Conservation (phyloP, 2,329 filamentous ascomycete species). For the Westerdykella ornata region DNA sequence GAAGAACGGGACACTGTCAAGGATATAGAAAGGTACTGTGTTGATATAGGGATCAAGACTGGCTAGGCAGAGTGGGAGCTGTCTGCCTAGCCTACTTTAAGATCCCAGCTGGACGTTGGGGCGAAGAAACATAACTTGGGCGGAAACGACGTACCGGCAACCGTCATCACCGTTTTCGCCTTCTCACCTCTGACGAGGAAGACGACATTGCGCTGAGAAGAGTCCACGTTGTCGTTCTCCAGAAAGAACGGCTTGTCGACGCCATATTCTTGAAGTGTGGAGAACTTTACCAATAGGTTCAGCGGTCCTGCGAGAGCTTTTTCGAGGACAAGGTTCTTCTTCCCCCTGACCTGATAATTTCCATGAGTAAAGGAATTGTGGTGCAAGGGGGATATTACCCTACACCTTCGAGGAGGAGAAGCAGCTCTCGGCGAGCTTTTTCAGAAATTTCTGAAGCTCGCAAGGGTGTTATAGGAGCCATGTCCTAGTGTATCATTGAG, state of each 20-base stretch:
- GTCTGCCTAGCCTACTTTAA: slow-evolving; percentile 56
- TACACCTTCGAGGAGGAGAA: slow-evolving; percentile 91
- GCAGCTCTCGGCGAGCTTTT: slow-evolving; percentile 78
- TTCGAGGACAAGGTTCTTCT: slow-evolving; percentile 96
- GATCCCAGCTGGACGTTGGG: slow-evolving; percentile 46
- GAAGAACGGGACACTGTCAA: slow-evolving; percentile 20
- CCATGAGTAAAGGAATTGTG: slow-evolving; percentile 28
- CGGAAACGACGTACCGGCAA: slow-evolving; percentile 64
- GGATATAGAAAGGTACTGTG: slow-evolving; percentile 10
- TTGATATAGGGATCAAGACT: slow-evolving; percentile 52
- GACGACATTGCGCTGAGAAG: slow-evolving; percentile 88
- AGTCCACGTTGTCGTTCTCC: slow-evolving; percentile 91
- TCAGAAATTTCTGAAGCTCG: slow-evolving; percentile 69
- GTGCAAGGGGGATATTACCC: slow-evolving; percentile 47
- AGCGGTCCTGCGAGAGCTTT: slow-evolving; percentile 83
- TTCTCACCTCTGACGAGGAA: slow-evolving; percentile 91
- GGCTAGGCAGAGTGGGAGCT: slow-evolving; percentile 49
- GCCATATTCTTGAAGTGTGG: slow-evolving; percentile 90
- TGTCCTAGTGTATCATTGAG: slow-evolving; percentile 24
- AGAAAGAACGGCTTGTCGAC: slow-evolving; percentile 97
- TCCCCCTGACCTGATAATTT: slow-evolving; percentile 73
- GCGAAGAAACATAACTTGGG: slow-evolving; percentile 6
- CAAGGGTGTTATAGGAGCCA: slow-evolving; percentile 65
- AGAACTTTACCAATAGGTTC: slow-evolving; percentile 89
- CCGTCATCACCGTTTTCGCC: slow-evolving; percentile 70